phyloP scores from a whole-genome alignment of 805 yeast genomes.

The Yamadazyma insecticola region DNA sequence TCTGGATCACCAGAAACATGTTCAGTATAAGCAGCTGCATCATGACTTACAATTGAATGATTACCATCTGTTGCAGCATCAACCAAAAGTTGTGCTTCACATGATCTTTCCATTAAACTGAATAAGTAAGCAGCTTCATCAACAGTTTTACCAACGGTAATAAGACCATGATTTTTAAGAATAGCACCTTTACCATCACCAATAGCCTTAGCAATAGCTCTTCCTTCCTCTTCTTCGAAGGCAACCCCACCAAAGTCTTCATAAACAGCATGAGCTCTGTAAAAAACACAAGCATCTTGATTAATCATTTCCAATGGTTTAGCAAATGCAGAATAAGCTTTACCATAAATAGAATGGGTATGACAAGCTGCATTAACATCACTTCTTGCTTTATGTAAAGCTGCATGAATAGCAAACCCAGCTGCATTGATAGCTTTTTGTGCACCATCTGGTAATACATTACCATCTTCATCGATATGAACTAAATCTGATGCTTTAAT shows the following conservation, averaged over 20 bases:
- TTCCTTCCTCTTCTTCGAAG: conserved; percentile 25
- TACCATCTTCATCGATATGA: conserved; percentile 32
- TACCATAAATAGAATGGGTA: conserved; percentile 36
- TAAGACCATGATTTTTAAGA: conserved; percentile 30
- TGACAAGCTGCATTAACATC: conserved; percentile 39
- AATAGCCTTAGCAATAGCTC: conserved; percentile 22
- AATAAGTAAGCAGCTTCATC: conserved; percentile 35
- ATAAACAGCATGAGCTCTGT: conserved; percentile 63
- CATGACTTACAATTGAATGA: conserved; percentile 46
- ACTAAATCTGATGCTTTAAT: conserved; percentile 36
- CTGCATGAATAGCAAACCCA: conserved; percentile 37
- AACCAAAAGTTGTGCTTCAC: conserved; percentile 27
- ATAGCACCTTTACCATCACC: conserved; percentile 29
- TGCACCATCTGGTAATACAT: conserved; percentile 33
- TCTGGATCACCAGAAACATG: conserved; percentile 60
- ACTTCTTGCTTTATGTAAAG: conserved; percentile 34
- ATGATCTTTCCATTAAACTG: conserved; percentile 26
- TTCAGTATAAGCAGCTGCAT: conserved; percentile 64
- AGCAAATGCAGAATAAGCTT: conserved; percentile 35
- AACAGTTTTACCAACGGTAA: conserved; percentile 30
- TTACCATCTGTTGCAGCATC: conserved; percentile 35
- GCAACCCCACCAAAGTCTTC: conserved; percentile 76
- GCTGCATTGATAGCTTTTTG: conserved; percentile 38
- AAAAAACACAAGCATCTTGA: conserved; percentile 70
- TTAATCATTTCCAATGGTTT: conserved; percentile 64